Evolutionary conservation across 2,329 filamentous ascomycete genomes (phyloP).

Genomic region (Fusarium stilboides): DNA sequence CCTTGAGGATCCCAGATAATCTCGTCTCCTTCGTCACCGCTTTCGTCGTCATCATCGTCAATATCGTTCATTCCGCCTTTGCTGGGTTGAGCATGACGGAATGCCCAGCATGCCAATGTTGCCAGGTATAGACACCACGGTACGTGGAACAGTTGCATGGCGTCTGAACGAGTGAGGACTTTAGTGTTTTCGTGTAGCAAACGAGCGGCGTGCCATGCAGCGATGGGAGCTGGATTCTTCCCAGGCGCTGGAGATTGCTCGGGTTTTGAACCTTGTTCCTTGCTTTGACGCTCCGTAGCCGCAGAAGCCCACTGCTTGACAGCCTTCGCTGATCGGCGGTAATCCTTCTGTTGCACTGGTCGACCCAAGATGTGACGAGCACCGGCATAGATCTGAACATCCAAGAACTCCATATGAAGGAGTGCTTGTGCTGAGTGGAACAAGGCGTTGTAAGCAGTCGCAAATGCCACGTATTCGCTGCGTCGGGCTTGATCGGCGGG

Average conservation of each 20-base stretch:
- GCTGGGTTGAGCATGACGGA: slow-evolving; percentile 2
- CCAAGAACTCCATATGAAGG: slow-evolving; percentile 14
- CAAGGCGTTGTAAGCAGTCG: slow-evolving; percentile 8
- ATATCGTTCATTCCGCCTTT: neutral
- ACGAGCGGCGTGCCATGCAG: slow-evolving; percentile 6
- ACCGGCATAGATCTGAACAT: slow-evolving; percentile 10
- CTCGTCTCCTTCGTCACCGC: neutral
- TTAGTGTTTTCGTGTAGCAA: slow-evolving; percentile 11
- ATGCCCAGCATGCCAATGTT: slow-evolving; percentile 5
- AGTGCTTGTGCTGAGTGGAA: slow-evolving; percentile 10
- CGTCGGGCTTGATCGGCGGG: neutral
- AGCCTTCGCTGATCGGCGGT: slow-evolving; percentile 6
- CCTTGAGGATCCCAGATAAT: slow-evolving; percentile 9
- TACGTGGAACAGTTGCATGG: slow-evolving; percentile 16
- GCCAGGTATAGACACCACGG: slow-evolving; percentile 15
- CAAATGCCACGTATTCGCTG: slow-evolving; percentile 10
- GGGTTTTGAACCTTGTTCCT: neutral
- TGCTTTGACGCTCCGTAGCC: neutral
- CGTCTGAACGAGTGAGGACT: slow-evolving; percentile 6
- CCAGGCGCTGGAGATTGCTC: neutral
- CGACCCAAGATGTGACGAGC: slow-evolving; percentile 4
- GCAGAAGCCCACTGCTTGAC: slow-evolving; percentile 9
- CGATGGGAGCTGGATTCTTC: slow-evolving; percentile 2
- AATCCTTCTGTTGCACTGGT: slow-evolving; percentile 15
- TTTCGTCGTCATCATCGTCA: neutral